Conservation (phyloP, 176 grass and related monocot genomes). For the barley (Hordeum vulgare) region MorexV3_pseudomolecules_assembly NC_058522.1:587466389-587466888, state of each 20-base stretch:
- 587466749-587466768: neutral
- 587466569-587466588: neutral
- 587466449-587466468: constrained; percentile 22
- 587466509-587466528: neutral
- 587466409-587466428: constrained; percentile 25
- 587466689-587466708: neutral
- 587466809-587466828: neutral
- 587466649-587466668: neutral
- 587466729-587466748: neutral
- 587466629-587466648: constrained; percentile 5
- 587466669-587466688: neutral
- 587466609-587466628: neutral
- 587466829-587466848: neutral
- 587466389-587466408: constrained; percentile 14
- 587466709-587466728: neutral
- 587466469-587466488: constrained; percentile 8
- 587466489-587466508: neutral
- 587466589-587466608: neutral
- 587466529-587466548: constrained; percentile 1
- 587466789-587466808: neutral
- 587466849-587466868: neutral
- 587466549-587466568: constrained; percentile 9
- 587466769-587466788: neutral
- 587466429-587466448: constrained; percentile 7
- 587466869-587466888: neutral